phyloP scores from a whole-genome alignment of 768 basidiomycete species.

The Erythrobasidium yunnanense region DNA sequence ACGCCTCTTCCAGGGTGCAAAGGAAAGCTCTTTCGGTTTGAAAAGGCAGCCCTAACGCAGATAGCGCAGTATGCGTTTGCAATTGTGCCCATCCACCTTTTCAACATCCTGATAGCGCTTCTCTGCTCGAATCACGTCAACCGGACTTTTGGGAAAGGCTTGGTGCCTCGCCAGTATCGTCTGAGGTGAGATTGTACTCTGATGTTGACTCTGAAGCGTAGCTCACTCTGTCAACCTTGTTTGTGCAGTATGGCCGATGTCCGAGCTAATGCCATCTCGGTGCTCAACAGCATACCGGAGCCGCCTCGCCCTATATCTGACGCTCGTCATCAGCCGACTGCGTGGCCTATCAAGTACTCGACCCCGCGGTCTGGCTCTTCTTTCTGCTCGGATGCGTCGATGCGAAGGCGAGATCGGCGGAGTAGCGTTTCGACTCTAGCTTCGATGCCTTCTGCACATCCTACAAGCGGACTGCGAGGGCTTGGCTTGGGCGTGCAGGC shows the following conservation, averaged over 20 bases:
- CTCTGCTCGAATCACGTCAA: constrained; percentile 61
- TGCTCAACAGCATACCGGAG: constrained; percentile 29
- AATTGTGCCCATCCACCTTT: constrained; percentile 52
- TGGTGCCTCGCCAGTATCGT: constrained; percentile 54
- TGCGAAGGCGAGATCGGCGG: neutral
- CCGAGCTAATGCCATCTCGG: constrained; percentile 35
- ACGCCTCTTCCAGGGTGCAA: constrained; percentile 60
- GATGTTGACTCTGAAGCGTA: constrained; percentile 3
- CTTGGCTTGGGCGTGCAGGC: no score
- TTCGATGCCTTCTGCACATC: neutral
- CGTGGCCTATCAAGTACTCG: neutral
- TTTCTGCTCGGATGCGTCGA: neutral
- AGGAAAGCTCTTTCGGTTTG: constrained; percentile 51
- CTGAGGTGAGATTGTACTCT: constrained; percentile 41
- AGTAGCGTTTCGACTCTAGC: neutral
- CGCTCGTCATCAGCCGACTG: neutral
- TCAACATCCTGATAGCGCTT: constrained; percentile 53
- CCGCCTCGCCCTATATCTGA: neutral
- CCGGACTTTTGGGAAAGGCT: constrained; percentile 54
- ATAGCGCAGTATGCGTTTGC: constrained; percentile 52
- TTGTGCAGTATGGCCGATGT: constrained; percentile 34
- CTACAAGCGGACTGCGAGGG: neutral
- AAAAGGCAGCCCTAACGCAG: constrained; percentile 46
- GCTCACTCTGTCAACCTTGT: neutral
- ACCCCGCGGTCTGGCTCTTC: neutral